These are phyloP conservation scores for Kodamaea plutei DNA, from an alignment of 1,139 yeast species.

Conservation along the genomic window DNA sequence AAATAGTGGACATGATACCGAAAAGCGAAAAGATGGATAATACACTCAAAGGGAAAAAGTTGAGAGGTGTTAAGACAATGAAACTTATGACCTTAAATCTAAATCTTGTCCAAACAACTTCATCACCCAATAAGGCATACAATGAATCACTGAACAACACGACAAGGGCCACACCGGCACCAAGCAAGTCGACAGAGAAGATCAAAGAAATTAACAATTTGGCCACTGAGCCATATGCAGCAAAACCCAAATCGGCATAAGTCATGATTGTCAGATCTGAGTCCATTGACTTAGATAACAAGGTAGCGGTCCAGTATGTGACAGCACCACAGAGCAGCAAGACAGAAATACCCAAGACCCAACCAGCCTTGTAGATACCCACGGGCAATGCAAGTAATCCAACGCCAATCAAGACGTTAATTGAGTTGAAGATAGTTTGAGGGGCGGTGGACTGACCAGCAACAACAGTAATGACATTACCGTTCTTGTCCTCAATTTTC, in stretches of 20 bases:
- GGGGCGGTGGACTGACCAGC: slow-evolving; percentile 73
- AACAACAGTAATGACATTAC: slow-evolving; percentile 67
- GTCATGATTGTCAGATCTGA: slow-evolving; percentile 76
- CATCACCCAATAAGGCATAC: slow-evolving; percentile 39
- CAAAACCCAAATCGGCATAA: slow-evolving; percentile 82
- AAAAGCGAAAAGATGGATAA: slow-evolving; percentile 42
- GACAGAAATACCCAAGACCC: slow-evolving; percentile 40
- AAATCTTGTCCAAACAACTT: slow-evolving; percentile 34
- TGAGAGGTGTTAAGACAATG: slow-evolving; percentile 43
- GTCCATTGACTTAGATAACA: slow-evolving; percentile 50
- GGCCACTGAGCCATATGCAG: slow-evolving; percentile 59
- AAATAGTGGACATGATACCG: slow-evolving; percentile 43
- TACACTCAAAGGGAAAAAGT: slow-evolving; percentile 43
- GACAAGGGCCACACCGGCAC: slow-evolving; percentile 54
- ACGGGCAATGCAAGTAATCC: slow-evolving; percentile 49
- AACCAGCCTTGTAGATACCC: slow-evolving; percentile 45
- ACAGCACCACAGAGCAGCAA: slow-evolving; percentile 37
- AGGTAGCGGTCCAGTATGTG: slow-evolving; percentile 44
- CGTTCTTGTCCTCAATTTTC: slow-evolving; percentile 68
- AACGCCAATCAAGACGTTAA: slow-evolving; percentile 46
- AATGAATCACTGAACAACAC: slow-evolving; percentile 55
- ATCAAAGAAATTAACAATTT: slow-evolving; percentile 38
- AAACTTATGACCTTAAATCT: slow-evolving; percentile 37
- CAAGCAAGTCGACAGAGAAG: slow-evolving; percentile 47
- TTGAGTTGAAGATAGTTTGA: slow-evolving; percentile 46